phyloP scores from a whole-genome alignment of 768 basidiomycete species.

The Ramaria sp. region DNA sequence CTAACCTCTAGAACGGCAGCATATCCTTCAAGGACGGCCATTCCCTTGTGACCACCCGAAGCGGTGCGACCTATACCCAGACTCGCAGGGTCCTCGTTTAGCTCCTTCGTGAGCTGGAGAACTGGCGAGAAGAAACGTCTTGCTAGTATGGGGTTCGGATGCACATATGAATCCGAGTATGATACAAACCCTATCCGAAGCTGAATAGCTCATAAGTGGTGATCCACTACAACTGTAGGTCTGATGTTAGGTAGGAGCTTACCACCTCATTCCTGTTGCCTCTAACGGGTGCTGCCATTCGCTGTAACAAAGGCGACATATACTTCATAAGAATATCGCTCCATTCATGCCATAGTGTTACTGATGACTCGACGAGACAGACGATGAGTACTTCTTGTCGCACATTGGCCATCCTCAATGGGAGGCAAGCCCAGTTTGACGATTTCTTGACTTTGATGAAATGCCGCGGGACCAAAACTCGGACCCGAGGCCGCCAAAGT shows the following conservation, averaged over 20 bases:
- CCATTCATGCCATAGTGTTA: slow-evolving; percentile 2
- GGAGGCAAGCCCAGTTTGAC: too few species aligned
- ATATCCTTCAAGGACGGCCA: slow-evolving; percentile 63
- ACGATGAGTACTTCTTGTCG: slow-evolving; percentile 1
- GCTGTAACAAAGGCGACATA: slow-evolving; percentile 1
- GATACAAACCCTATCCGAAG: slow-evolving; percentile 44
- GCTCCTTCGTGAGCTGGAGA: slow-evolving; percentile 28
- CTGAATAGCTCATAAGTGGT: slow-evolving; percentile 12
- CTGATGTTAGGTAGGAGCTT: background rate
- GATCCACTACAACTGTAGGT: background rate
- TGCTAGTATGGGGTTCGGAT: slow-evolving; percentile 43
- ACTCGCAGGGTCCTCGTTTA: slow-evolving; percentile 35
- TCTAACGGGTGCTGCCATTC: background rate
- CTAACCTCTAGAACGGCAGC: slow-evolving; percentile 61
- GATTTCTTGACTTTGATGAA: too few species aligned
- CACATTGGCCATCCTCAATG: background rate
- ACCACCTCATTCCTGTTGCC: background rate
- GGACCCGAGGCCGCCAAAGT: too few species aligned
- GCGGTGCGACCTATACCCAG: slow-evolving; percentile 50
- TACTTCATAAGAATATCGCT: background rate
- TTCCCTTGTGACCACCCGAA: slow-evolving; percentile 37
- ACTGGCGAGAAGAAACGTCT: slow-evolving; percentile 47
- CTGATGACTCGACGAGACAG: slow-evolving; percentile 9
- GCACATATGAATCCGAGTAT: slow-evolving; percentile 50
- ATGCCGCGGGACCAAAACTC: background rate